Conservation (phyloP, 2,329 filamentous ascomycete species). For the Diaporthe sp. region DNA sequence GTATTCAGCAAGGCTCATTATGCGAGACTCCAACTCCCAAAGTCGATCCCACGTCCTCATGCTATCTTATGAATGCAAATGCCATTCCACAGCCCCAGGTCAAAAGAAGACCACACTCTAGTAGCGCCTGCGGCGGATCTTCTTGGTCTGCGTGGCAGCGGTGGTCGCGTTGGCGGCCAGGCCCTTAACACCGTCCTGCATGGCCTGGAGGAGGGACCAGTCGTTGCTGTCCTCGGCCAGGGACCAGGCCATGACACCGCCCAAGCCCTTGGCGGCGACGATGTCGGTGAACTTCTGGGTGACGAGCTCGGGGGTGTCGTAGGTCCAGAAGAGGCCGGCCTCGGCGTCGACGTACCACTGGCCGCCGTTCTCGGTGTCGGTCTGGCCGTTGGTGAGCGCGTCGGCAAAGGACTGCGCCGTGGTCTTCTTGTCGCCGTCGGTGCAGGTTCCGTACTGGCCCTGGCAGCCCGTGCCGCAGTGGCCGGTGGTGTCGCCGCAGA, state of each 20-base stretch:
- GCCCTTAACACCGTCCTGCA: constrained; percentile 52
- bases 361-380: constrained; percentile 64
- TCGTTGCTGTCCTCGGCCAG: constrained; percentile 63
- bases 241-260: constrained; percentile 68
- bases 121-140: constrained; percentile 31
- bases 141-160: background rate
- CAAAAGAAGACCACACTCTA: background rate
- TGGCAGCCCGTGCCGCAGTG: constrained; percentile 47
- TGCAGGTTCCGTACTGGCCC: constrained; percentile 43
- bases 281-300: constrained; percentile 61
- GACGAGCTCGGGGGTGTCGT: constrained; percentile 66
- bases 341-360: constrained; percentile 68
- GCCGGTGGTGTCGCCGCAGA: constrained; percentile 41
- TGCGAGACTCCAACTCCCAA: background rate
- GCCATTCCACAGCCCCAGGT: too few species aligned
- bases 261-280: constrained; percentile 57
- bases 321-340: constrained; percentile 66
- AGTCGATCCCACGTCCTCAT: background rate
- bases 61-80: background rate
- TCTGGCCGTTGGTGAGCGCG: constrained; percentile 56
- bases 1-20: constrained; percentile 14
- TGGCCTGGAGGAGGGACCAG: constrained; percentile 59
- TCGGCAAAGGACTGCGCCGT: constrained; percentile 55
- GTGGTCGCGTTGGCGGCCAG: constrained; percentile 8
- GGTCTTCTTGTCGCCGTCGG: constrained; percentile 25